A percentile compares a stretch with the other conserved stretches of the same genome.
These are phyloP conservation scores for Eleusine indica DNA, from an alignment of 176 grass and related monocot species.

Conservation along the genomic window DNA sequence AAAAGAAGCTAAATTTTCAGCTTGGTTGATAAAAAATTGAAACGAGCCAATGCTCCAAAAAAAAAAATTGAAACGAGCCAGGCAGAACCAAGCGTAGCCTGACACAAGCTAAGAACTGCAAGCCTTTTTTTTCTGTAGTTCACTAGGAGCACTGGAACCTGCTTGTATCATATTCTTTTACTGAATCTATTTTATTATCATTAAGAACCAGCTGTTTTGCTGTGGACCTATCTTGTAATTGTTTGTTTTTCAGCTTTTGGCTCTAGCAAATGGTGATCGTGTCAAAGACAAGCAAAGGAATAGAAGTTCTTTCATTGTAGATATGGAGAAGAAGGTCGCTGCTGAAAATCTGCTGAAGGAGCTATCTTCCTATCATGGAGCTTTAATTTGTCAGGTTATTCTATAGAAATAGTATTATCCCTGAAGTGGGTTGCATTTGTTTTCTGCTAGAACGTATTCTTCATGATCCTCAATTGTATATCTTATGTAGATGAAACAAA, in stretches of 20 bases:
- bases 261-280: conserved; percentile 93
- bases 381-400: conserved; percentile 85
- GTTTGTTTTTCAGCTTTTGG: conserved; percentile 69
- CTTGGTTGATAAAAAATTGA: too few relatives aligned
- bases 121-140: neutral
- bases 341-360: conserved; percentile 93
- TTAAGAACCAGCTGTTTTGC: neutral
- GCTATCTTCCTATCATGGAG: conserved; percentile 75
- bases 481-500: conserved; percentile 87
- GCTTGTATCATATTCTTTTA: neutral
- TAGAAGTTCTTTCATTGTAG: conserved; percentile 92
- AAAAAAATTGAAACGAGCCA: too few relatives aligned
- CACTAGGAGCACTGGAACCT: neutral
- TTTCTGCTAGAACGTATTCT: conserved; percentile 29
- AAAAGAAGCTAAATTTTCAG: too few relatives aligned
- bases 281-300: conserved; percentile 97
- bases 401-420: conserved; percentile 18
- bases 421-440: conserved; percentile 2
- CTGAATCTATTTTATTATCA: neutral
- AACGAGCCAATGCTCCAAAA: too few relatives aligned
- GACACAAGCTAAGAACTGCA: neutral
- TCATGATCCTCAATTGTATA: conserved; percentile 34
- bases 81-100: too few relatives aligned
- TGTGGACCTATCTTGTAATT: conserved; percentile 2
- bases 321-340: conserved; percentile 95